Percentiles rank a stretch among this genome's conserved stretches.
Evolutionary conservation across 345 rosid species (phyloP).

Genomic region (Mercurialis annua): DNA sequence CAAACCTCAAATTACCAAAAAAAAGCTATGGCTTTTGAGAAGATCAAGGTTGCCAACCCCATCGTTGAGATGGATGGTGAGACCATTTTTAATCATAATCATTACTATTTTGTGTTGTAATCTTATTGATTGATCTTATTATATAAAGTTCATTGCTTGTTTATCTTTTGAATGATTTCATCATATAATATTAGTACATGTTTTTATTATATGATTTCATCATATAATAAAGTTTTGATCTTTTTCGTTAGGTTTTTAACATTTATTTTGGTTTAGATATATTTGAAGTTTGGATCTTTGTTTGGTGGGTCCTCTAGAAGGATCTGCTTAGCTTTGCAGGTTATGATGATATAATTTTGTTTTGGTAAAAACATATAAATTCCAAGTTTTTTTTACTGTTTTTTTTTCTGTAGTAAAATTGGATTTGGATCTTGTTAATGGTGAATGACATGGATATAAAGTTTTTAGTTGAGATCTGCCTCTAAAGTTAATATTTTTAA

Average conservation of each 20-base stretch:
- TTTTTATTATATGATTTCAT: not conserved
- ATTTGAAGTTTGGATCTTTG: not conserved
- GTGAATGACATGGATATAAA: not conserved
- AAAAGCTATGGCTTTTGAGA: slow-evolving; percentile 57
- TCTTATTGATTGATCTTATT: not conserved
- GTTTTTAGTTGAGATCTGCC: not conserved
- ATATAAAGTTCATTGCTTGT: not conserved
- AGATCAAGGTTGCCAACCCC: slow-evolving; percentile 94
- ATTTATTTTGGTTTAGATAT: not conserved
- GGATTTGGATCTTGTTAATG: not conserved
- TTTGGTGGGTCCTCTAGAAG: slow-evolving; percentile 2
- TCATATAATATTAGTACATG: not conserved
- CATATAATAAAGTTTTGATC: not conserved
- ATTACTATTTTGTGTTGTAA: not conserved
- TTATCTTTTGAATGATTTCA: not conserved
- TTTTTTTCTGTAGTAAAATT: not conserved
- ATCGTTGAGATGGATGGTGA: slow-evolving; percentile 97
- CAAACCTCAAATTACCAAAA: not conserved
- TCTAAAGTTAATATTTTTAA: not conserved
- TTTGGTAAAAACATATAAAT: not conserved
- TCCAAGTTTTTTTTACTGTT: not conserved
- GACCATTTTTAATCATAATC: slow-evolving; percentile 1
- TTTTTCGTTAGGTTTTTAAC: too few species aligned
- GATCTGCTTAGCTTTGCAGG: slow-evolving; percentile 12
- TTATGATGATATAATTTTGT: not conserved